Percentiles rank a stretch among this genome's conserved stretches.
Evolutionary conservation across 305 asterid genomes (phyloP).

Genomic region (Rubia balearica): DNA sequence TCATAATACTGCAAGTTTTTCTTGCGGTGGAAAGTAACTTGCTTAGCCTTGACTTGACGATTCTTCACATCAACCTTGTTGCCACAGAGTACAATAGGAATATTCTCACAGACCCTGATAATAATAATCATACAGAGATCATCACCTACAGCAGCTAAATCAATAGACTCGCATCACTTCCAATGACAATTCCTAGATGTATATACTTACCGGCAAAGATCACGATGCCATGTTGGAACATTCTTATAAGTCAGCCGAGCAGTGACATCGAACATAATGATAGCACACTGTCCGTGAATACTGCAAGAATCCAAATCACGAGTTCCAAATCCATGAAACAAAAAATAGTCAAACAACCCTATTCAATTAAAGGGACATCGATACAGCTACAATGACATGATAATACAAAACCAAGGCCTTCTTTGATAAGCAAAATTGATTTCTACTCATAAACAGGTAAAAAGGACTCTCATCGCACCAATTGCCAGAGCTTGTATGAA

Average conservation of each 20-base stretch:
- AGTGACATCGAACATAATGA: conserved; percentile 83
- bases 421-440: no score
- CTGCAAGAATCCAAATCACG: conserved; percentile 24
- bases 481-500: no score
- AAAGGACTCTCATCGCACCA: no score
- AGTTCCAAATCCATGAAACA: background rate
- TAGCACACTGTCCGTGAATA: conserved; percentile 88
- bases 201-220: conserved; percentile 55
- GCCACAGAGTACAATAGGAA: conserved; percentile 87
- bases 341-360: background rate
- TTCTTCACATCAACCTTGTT: conserved; percentile 93
- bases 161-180: no score
- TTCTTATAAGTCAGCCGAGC: conserved; percentile 88
- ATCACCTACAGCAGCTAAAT: no score
- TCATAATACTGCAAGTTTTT: conserved; percentile 84
- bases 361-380: background rate
- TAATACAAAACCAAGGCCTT: no score
- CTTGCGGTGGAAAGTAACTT: conserved; percentile 87
- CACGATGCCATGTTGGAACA: conserved; percentile 89
- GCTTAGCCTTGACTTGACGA: conserved; percentile 85
- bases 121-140: conserved; percentile 2
- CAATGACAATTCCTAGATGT: no score
- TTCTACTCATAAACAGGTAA: no score
- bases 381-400: no score
- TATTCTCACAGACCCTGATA: conserved; percentile 69